These are phyloP conservation scores for Triticum monococcum DNA, from an alignment of 176 grass and related monocot species.

Conservation along the genomic window DNA sequence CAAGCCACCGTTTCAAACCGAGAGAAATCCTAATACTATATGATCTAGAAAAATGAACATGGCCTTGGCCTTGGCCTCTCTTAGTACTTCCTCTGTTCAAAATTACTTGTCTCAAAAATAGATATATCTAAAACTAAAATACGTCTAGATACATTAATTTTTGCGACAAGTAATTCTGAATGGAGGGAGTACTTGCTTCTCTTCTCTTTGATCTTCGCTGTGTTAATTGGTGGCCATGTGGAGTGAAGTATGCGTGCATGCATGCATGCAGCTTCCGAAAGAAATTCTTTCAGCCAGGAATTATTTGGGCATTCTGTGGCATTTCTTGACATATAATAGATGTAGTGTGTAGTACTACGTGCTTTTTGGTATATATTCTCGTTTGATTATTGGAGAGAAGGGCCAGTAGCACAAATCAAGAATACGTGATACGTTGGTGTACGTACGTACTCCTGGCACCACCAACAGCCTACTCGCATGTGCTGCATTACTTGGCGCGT, in stretches of 20 bases:
- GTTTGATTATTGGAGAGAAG: background rate
- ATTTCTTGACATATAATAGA: background rate
- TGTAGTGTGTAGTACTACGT: background rate
- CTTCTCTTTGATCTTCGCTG: background rate
- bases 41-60: constrained; percentile 32
- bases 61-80: constrained; percentile 45
- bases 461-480: background rate
- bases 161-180: no score
- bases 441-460: background rate
- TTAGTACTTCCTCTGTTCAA: background rate
- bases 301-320: constrained; percentile 46
- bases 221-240: constrained; percentile 75
- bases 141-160: no score
- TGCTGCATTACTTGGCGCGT: background rate
- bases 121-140: no score
- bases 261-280: constrained; percentile 2
- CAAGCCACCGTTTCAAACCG: background rate
- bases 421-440: background rate
- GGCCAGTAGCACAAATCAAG: background rate
- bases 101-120: no score
- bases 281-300: constrained; percentile 6
- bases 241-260: constrained; percentile 44
- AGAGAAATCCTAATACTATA: background rate
- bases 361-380: background rate
- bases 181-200: background rate